phyloP scores from a whole-genome alignment of 2,329 filamentous ascomycete species.

The Basipetospora chlamydospora region DNA sequence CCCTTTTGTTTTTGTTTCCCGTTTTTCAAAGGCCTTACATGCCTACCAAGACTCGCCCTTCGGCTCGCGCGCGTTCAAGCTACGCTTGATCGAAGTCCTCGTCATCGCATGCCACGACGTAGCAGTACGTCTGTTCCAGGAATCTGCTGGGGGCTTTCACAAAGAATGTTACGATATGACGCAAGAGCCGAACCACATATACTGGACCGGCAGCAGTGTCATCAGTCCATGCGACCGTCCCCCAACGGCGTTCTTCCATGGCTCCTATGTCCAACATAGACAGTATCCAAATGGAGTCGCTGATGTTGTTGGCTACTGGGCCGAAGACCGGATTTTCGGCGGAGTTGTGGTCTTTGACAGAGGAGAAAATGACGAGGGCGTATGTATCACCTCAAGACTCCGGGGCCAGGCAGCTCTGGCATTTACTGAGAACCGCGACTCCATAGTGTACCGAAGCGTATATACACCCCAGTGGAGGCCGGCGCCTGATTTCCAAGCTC shows the following conservation, averaged over 20 bases:
- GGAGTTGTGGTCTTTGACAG: constrained; percentile 17
- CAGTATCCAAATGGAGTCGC: constrained; percentile 14
- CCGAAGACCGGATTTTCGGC: constrained; percentile 15
- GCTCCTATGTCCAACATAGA: constrained; percentile 10
- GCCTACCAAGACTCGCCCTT: background rate
- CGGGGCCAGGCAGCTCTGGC: background rate
- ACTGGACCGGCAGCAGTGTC: too few species aligned
- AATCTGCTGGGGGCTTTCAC: background rate
- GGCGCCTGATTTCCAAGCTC: background rate
- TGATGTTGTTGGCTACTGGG: constrained; percentile 15
- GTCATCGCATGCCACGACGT: background rate
- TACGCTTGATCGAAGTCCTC: background rate
- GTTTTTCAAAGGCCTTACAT: background rate
- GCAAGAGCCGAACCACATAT: too few species aligned
- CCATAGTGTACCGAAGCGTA: background rate
- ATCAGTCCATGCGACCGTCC: background rate
- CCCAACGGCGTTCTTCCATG: background rate
- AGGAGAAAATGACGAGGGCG: constrained; percentile 10
- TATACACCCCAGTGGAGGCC: background rate
- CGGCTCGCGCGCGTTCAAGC: background rate
- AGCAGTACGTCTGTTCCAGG: background rate
- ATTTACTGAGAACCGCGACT: background rate
- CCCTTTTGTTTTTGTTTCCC: too few species aligned
- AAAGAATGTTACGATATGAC: background rate
- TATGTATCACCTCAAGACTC: background rate